Base-by-base conservation (phyloP, 495 filamentous ascomycete species). In the Neurospora sp. region DNA sequence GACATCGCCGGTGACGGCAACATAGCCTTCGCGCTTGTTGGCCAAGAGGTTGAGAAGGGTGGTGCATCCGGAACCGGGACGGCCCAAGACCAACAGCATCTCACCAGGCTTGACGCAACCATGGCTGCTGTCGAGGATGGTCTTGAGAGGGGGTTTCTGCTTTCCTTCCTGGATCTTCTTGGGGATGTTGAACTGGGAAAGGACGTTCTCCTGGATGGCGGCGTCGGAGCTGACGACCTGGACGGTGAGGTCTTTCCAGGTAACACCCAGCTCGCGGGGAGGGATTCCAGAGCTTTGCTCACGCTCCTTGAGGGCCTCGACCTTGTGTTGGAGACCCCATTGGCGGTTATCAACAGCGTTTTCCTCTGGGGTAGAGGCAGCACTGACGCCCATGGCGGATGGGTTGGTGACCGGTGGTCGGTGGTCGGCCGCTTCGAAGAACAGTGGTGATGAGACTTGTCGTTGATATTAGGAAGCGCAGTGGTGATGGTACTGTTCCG, bases 51-150 rank as follows among this genome's bases (percentile, higher is more conserved):
- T 94, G n/a, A 96, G 83, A 71, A 95, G 92, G 0, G 92, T 92
- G 0, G 93, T 92, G 78, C 93, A 96, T 18, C 93, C 93, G 37
- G 81, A 81, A 74, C 90, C 93, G 16, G 93, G 93, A 31, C 90
- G 88, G 20, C 92, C 93, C 27, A 95, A 85, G 1, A 95, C 92
- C 20, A 95, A 85, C 48, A 96, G 83, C 90, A 93, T 93, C 82
- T 96, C 93, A 16, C 93, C 93, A 35, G 87, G 89, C 77, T 90
- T 89, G 71, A 79, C 78, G 48, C 78, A 79, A 16, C 78, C 78
- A 62, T 79, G 78, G 70, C 69, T 91, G 72, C 86, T 85, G 81
- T 91, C 84, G 44, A 94, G 74, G 62, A 93, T 89, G 1, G 88
- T 92, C 72, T 87, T 86, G 31, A 91, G 80, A 2, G 88, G 83